Percentiles rank a stretch among this genome's conserved stretches.
Evolutionary conservation across 306 rosid species (phyloP).

Genomic region (Inga laurina): DNA sequence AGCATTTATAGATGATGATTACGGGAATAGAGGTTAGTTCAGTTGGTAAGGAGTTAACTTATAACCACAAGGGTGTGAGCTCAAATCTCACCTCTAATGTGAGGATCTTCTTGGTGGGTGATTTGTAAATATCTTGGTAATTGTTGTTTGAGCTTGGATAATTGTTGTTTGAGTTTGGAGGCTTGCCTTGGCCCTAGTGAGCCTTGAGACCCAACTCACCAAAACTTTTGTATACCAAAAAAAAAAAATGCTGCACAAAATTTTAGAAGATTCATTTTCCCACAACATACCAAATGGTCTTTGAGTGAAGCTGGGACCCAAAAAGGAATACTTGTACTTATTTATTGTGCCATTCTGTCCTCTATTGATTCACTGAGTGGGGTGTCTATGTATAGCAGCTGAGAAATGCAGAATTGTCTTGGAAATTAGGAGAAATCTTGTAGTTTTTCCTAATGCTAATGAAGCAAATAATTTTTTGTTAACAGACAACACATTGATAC

Average conservation of each 20-base stretch:
- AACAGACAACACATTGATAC: slow-evolving; percentile 84
- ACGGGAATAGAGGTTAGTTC: not conserved
- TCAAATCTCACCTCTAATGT: too few species aligned
- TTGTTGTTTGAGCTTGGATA: too few species aligned
- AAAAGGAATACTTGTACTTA: not conserved
- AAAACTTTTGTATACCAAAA: too few species aligned
- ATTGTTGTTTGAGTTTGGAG: too few species aligned
- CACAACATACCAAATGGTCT: not conserved
- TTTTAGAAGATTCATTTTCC: not conserved
- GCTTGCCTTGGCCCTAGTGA: too few species aligned
- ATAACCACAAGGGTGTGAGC: too few species aligned
- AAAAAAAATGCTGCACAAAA: not conserved
- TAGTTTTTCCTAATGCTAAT: slow-evolving; percentile 9
- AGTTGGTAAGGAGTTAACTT: too few species aligned
- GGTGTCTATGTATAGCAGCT: slow-evolving; percentile 2
- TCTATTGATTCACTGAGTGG: slow-evolving; percentile 2
- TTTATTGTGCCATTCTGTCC: not conserved
- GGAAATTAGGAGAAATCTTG: not conserved
- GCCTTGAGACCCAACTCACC: too few species aligned
- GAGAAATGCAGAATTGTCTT: slow-evolving; percentile 24
- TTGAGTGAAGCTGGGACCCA: not conserved
- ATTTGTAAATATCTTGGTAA: too few species aligned
- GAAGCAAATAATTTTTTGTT: slow-evolving; percentile 18
- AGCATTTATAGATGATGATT: not conserved
- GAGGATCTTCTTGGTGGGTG: too few species aligned